phyloP scores from a whole-genome alignment of 176 grass and related monocot species.

The Raddia guianensis region DNA sequence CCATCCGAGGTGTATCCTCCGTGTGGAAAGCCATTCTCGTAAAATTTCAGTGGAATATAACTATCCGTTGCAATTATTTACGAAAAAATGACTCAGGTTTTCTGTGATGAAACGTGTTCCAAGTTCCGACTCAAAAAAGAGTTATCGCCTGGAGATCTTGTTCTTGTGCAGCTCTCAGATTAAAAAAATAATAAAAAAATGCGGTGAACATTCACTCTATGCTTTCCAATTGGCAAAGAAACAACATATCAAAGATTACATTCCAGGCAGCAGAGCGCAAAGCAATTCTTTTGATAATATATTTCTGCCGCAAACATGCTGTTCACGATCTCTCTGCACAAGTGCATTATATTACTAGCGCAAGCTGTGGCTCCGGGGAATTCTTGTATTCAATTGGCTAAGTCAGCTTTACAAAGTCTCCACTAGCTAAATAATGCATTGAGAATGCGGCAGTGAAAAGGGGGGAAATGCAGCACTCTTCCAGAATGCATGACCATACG shows the following conservation, averaged over 20 bases:
- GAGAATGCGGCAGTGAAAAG: not conserved
- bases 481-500: not conserved
- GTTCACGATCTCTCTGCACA: slow-evolving; percentile 22
- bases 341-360: slow-evolving; percentile 11
- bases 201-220: too few relatives aligned
- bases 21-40: too few relatives aligned
- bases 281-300: not conserved
- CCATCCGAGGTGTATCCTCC: too few relatives aligned
- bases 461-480: not conserved
- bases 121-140: too few relatives aligned
- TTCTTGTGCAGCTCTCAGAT: too few relatives aligned
- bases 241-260: not conserved
- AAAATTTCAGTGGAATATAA: too few relatives aligned
- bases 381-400: slow-evolving; percentile 12
- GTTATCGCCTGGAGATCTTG: too few relatives aligned
- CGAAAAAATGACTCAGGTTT: too few relatives aligned
- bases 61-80: too few relatives aligned
- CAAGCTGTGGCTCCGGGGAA: slow-evolving; percentile 24
- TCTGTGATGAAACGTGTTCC: too few relatives aligned
- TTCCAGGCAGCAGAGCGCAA: not conserved
- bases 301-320: slow-evolving; percentile 32
- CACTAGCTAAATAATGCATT: slow-evolving; percentile 8
- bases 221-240: not conserved
- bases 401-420: slow-evolving; percentile 10
- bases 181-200: too few relatives aligned